Conservation (phyloP, 768 basidiomycete species). For the Lentinus tigrinus region DNA sequence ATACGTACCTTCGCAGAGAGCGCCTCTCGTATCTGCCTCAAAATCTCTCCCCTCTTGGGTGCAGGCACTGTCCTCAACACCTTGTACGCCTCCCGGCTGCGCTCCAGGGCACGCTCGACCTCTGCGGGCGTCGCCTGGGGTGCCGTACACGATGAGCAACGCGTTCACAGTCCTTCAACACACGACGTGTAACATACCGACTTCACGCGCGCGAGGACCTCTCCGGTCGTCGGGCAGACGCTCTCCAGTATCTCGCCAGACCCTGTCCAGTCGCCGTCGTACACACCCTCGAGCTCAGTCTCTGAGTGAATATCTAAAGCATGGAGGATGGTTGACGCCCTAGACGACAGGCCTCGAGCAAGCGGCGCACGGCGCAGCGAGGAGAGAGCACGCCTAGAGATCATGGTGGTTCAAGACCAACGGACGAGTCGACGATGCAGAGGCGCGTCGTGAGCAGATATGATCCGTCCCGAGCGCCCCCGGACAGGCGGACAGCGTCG, state of each 20-base stretch:
- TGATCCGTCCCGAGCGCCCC: slow-evolving; percentile 13
- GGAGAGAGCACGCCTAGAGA: slow-evolving; percentile 7
- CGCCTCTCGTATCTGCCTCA: slow-evolving; percentile 85
- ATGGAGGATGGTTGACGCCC: slow-evolving; percentile 67
- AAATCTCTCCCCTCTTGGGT: slow-evolving; percentile 83
- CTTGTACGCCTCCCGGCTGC: slow-evolving; percentile 70
- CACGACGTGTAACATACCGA: slow-evolving; percentile 46
- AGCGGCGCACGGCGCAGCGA: slow-evolving; percentile 12
- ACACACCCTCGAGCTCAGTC: slow-evolving; percentile 70
- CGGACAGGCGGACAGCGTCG: not conserved
- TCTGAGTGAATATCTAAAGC: slow-evolving; percentile 57
- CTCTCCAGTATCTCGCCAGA: slow-evolving; percentile 69
- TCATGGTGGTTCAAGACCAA: slow-evolving; percentile 11
- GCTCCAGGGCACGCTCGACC: slow-evolving; percentile 63
- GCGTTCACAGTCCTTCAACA: not conserved
- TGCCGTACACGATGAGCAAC: not conserved
- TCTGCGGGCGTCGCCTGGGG: slow-evolving; percentile 69
- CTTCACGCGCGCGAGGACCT: slow-evolving; percentile 72
- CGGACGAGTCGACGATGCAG: not conserved
- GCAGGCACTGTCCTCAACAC: slow-evolving; percentile 77
- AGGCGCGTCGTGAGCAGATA: not conserved
- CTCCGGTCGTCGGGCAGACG: slow-evolving; percentile 84
- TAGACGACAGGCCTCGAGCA: slow-evolving; percentile 57
- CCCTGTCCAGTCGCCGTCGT: slow-evolving; percentile 81
- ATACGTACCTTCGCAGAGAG: slow-evolving; percentile 67